Base-by-base conservation (phyloP, 148 eudicot species). In the Vaccinium corymbosum region DNA sequence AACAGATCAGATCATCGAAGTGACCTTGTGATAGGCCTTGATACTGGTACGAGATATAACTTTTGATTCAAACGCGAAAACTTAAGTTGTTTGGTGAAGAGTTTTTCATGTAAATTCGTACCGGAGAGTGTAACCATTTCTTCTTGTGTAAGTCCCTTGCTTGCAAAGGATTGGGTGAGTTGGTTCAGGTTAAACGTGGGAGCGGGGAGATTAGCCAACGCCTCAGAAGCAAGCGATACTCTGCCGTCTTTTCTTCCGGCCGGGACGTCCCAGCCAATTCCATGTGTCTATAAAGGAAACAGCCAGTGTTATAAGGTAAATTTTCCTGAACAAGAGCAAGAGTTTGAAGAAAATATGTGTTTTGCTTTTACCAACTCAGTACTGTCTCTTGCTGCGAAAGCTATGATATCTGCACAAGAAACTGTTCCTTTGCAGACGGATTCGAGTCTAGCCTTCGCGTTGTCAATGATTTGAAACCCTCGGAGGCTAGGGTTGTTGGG, bases 71-170 rank as follows among this genome's bases (percentile, higher is more conserved):
- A 42, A 42, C 46, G 0, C 46, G 46, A 42, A 5, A 42, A 42
- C 46, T 3, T 0, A 42, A 42, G 46, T 42, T 42, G 6, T 42
- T 42, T 5, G 46, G 46, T 42, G 46, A 4, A 42, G 0, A 42
- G 46, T 42, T 42, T 4, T 42, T 42, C 46, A 42, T 4, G 46
- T 42, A 42, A 42, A 42, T n/a, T 9, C 62, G 83, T 91, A 93
- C 97, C 97, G 12, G 95, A 92, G 29, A 94, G 91, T 25, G 93
- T 90, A 22, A 95, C 97, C 98, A 95, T 94, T 78, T 95, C 98
- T 59, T 92, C 95, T 87, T 92, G 97, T n/a, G 93, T 85, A 32
- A 95, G 85, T 82, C 94, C 95, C 84, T 93, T 94, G 83, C 80
- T 87, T 16, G 87, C 90, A 78, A 95, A 95, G 7, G 85, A 66